Base-by-base conservation (phyloP, 75 land plant species). In the Isoetes taiwanensis region DNA sequence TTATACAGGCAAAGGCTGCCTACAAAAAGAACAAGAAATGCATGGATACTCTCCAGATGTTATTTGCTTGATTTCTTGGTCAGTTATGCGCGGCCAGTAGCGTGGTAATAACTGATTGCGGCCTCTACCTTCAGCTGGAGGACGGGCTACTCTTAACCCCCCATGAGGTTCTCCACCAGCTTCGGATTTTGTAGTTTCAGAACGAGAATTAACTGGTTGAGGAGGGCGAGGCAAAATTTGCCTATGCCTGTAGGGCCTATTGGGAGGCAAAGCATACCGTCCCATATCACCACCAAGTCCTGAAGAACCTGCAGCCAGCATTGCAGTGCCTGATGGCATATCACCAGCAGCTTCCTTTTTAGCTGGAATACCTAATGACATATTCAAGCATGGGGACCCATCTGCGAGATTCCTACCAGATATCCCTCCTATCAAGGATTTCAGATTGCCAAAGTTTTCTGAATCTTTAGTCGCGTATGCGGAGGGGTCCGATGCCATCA, bases 31-130 rank as follows among this genome's bases (percentile, higher is more conserved):
- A 27, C 58, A 56, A 56, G 12, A 3, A 20, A 11, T 8, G 43
- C n/a, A 56, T 30, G 94, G 85, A 90, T 90, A 90, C 97, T 90
- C 97, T 74, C 82, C 84, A 74, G 94, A 72, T 37, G 67, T 73
- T 35, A 90, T 71, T 72, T 78, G 78, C 52, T 86, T 76, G 35
- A 90, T 66, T 62, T 90, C 94, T 59, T 90, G 82, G 41, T 90
- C 94, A 21, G 97, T 90, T 31, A 83, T 86, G 63, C 97, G 79
- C 39, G 97, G 97, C 97, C 97, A 86, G 48, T 90, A 90, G 3
- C 94, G 75, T 16, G 94, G 97, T 39, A 90, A 81, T 62, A 90
- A 52, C 62, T 90, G 97, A 67, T 70, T 86, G 21, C 77, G 61
- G 0, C 88, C 94, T 58, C 86, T 73, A 14, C 87, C 80, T 43